These are phyloP conservation scores for Populus pruinosa DNA, from an alignment of 345 rosid species.

Conservation along the genomic window DNA sequence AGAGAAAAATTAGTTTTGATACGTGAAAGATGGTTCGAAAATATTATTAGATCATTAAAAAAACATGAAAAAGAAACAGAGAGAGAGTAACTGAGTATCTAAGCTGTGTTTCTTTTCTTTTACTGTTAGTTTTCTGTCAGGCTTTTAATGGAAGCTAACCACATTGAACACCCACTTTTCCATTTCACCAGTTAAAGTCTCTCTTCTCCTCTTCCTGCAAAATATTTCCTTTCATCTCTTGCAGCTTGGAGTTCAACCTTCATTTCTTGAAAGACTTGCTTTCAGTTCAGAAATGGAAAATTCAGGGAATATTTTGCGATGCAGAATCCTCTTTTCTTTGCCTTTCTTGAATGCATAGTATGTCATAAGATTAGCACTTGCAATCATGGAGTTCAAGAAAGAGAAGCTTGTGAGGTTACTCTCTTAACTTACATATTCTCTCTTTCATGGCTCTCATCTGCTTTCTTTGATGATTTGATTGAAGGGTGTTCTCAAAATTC, in stretches of 20 bases:
- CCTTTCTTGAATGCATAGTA: conserved; percentile 1
- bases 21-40: too few species aligned
- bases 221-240: background rate
- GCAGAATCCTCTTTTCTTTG: background rate
- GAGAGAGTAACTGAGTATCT: conserved; percentile 10
- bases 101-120: conserved; percentile 15
- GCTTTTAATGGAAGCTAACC: conserved; percentile 34
- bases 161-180: background rate
- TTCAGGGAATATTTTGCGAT: conserved; percentile 1
- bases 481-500: conserved; percentile 1
- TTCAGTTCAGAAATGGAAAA: conserved; percentile 12
- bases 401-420: conserved; percentile 52
- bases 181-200: background rate
- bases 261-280: background rate
- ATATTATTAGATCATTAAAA: background rate
- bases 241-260: background rate
- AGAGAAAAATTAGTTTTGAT: too few species aligned
- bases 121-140: conserved; percentile 5
- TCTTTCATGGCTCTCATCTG: conserved; percentile 4
- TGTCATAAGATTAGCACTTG: background rate
- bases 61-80: conserved; percentile 4
- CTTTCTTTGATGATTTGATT: conserved; percentile 4
- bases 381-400: conserved; percentile 48
- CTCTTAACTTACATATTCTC: background rate
- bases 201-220: conserved; percentile 12